Evolutionary conservation across 1,284 basidiomycete genomes (phyloP).

Genomic region (Marasmius fiardii): DNA sequence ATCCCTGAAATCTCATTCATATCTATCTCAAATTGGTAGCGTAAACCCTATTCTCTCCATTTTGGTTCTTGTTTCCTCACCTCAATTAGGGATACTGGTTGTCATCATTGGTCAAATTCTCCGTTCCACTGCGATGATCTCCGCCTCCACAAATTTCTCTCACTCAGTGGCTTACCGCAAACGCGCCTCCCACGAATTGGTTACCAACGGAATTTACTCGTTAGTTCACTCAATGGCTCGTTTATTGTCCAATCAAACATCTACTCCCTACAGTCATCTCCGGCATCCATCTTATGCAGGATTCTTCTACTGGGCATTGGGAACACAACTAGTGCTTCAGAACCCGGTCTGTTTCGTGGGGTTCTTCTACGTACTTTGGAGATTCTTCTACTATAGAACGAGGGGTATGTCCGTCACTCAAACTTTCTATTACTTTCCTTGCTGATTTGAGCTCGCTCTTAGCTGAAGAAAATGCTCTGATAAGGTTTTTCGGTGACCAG

Average conservation of each 20-base stretch:
- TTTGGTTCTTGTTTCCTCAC: constrained; percentile 5
- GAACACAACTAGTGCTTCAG: constrained; percentile 90
- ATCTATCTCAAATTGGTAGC: constrained; percentile 55
- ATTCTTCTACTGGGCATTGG: constrained; percentile 97
- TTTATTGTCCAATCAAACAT: not conserved
- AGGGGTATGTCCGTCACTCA: constrained; percentile 50
- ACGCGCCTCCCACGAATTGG: constrained; percentile 70
- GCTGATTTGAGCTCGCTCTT: constrained; percentile 7
- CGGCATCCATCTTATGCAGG: constrained; percentile 97
- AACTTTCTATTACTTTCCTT: not conserved
- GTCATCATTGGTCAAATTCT: constrained; percentile 74
- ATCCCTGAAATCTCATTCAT: constrained; percentile 49
- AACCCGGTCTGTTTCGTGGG: constrained; percentile 76
- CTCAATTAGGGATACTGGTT: constrained; percentile 53
- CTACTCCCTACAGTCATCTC: constrained; percentile 56
- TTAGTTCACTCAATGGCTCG: constrained; percentile 33
- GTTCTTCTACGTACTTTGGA: constrained; percentile 68
- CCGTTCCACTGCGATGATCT: constrained; percentile 92
- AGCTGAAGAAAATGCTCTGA: constrained; percentile 25
- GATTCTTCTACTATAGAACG: constrained; percentile 86
- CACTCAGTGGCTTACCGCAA: constrained; percentile 82
- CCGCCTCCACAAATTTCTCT: constrained; percentile 91
- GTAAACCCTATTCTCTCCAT: not conserved
- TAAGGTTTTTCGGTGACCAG: constrained; percentile 36
- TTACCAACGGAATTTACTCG: constrained; percentile 86